Conservation (phyloP, 2,329 filamentous ascomycete species). For the Gyromitra esculenta region DNA sequence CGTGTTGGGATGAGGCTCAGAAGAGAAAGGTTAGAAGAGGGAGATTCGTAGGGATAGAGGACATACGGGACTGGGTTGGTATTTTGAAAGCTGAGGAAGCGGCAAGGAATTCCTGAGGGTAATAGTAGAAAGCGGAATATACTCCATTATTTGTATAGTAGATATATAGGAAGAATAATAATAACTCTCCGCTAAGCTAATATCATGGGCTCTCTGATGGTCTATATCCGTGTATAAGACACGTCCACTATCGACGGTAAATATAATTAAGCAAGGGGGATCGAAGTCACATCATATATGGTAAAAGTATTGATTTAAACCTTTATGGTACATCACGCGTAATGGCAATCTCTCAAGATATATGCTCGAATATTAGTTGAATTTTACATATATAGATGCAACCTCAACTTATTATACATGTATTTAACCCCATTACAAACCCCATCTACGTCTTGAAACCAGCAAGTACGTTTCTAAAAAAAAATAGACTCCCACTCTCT, state of each 20-base stretch:
- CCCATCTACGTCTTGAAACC: not conserved
- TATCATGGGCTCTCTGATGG: not conserved
- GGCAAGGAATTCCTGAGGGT: constrained; percentile 3
- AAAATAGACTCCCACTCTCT: not conserved
- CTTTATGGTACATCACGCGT: constrained; percentile 1
- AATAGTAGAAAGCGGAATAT: no score
- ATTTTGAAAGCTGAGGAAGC: constrained; percentile 43
- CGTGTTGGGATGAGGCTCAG: constrained; percentile 8
- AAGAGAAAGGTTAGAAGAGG: constrained; percentile 5
- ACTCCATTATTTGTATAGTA: constrained; percentile 11
- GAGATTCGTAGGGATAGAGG: constrained; percentile 10
- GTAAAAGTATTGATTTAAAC: not conserved
- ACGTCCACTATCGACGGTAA: not conserved
- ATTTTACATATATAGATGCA: not conserved
- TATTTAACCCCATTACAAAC: not conserved
- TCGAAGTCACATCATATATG: not conserved
- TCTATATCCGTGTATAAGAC: not conserved
- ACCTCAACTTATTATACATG: not conserved
- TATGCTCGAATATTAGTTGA: not conserved
- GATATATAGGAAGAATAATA: constrained; percentile 7
- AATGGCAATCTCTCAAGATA: not conserved
- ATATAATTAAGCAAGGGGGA: not conserved
- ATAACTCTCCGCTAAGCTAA: not conserved
- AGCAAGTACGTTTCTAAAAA: not conserved
- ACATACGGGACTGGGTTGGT: constrained; percentile 33